Conservation (phyloP, 345 rosid genomes). For the Brassica juncea region DNA sequence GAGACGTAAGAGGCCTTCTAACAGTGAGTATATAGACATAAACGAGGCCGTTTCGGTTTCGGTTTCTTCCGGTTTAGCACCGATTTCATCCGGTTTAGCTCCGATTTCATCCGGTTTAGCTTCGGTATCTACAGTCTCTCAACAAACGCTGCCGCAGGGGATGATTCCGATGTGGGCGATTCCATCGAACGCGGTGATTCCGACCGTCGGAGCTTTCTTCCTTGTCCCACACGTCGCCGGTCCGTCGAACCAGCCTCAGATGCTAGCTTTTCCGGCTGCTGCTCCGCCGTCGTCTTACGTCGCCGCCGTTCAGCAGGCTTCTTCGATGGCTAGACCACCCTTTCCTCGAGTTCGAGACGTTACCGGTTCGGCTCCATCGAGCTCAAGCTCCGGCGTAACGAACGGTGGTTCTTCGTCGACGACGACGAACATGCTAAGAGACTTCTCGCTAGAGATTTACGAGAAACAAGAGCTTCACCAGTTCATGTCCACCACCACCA, state of each 20-base stretch:
- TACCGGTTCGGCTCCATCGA: conserved; percentile 50
- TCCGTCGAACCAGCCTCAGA: conserved; percentile 54
- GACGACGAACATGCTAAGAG: conserved; percentile 50
- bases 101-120: neutral
- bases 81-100: too few species aligned
- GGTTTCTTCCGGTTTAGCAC: conserved; percentile 42
- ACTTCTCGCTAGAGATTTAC: conserved; percentile 73
- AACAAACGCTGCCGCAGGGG: conserved; percentile 54
- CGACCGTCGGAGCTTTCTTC: conserved; percentile 61
- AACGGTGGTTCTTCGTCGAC: conserved; percentile 31
- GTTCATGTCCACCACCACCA: conserved; percentile 47
- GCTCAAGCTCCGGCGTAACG: conserved; percentile 46
- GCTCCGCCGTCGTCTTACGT: conserved; percentile 48
- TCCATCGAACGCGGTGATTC: conserved; percentile 63
- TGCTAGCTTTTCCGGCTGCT: conserved; percentile 63
- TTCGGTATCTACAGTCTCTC: conserved; percentile 9
- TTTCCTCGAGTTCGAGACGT: conserved; percentile 24
- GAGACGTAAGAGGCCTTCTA: conserved; percentile 71
- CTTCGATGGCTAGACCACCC: conserved; percentile 40
- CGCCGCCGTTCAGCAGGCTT: conserved; percentile 56
- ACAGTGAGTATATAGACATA: conserved; percentile 73
- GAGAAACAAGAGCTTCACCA: conserved; percentile 69
- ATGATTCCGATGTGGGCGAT: conserved; percentile 84
- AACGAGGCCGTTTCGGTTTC: conserved; percentile 51
- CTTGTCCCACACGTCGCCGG: conserved; percentile 53